Percentiles rank a stretch among this genome's conserved stretches.
phyloP scores from a whole-genome alignment of 208 protist species.

The Leishmania braziliensis region DNA sequence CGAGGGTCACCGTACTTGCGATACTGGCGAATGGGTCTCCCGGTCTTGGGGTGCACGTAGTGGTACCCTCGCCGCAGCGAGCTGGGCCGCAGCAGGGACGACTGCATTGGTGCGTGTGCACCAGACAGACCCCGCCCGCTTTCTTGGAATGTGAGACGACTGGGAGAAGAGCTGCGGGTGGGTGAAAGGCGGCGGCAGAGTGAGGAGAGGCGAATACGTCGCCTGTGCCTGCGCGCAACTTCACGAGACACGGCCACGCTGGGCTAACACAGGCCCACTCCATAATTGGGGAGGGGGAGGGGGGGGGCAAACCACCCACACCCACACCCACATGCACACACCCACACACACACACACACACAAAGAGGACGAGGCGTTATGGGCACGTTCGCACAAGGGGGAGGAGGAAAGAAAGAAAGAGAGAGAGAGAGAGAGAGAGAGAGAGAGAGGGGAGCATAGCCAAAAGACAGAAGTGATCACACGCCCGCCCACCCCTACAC shows the following conservation, averaged over 20 bases:
- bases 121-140: neutral
- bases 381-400: neutral
- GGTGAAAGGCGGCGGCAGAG: neutral
- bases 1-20: conserved; percentile 88
- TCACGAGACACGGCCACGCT: neutral
- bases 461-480: neutral
- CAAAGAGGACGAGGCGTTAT: neutral
- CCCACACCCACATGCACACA: too few relatives aligned
- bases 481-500: neutral
- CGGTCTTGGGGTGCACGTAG: conserved; percentile 90
- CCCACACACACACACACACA: neutral
- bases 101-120: conserved; percentile 15
- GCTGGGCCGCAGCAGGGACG: conserved; percentile 43
- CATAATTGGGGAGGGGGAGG: neutral
- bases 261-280: too few relatives aligned
- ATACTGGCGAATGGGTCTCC: conserved; percentile 81
- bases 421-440: too few relatives aligned
- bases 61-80: conserved; percentile 35
- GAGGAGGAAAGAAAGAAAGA: neutral
- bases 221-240: neutral
- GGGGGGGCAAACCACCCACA: neutral
- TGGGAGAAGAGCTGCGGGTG: neutral
- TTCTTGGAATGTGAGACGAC: neutral
- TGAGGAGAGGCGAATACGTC: neutral
- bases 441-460: too few relatives aligned